Evolutionary conservation across 1,284 basidiomycete genomes (phyloP), one percentile per base, ranked within the genome.

Genomic region (Testicularia cyperi): DNA sequence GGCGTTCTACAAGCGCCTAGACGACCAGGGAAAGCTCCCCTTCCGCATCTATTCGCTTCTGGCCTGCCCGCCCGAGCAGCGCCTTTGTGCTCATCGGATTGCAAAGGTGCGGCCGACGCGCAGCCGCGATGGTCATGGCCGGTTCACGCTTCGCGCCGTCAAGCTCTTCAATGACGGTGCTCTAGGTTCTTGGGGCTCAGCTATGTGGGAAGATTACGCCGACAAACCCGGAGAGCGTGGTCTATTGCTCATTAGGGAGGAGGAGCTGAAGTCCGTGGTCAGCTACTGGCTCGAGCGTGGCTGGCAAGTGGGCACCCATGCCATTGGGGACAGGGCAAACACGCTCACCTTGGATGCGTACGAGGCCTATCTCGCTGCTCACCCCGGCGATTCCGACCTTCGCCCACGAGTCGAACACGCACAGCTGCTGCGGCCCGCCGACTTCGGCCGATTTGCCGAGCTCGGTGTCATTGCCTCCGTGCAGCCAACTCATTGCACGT

Each of bases 261-360:
- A 39, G 12, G 60, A 61, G 27, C 36, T 70, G 5, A 34, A 54
- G 3, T 40, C 47, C 3, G 23, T 60, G 20, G 44, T 69, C 6
- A 29, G 25, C 10, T 52, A 65, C 30, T 71, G 67, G 66, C 36
- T 57, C 24, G 51, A 67, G 7, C 22, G 40, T 13, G 70, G 54
- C 19, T 70, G 53, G 51, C 58, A 65, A 41, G 55, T 80, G 71
- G 79, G 79, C 78, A 77, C 78, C 73, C 47, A 96, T 70, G 89
- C 88, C 41, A 95, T 95, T 20, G 92, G 92, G 1, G 92, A 96
- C 70, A 83, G 84, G 33, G 90, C 90, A 23, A 94, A 92, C 73
- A 82, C 86, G 29, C 80, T 87, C 16, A 84, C 88, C 0, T 81
- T 95, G 16, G 67, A 70, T 20, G 64, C 70, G 1, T 70, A 71